Evolutionary conservation across 805 yeast species (phyloP), one percentile per base, ranked within the genome.

Genomic region (Pichia gijzeniarum): DNA sequence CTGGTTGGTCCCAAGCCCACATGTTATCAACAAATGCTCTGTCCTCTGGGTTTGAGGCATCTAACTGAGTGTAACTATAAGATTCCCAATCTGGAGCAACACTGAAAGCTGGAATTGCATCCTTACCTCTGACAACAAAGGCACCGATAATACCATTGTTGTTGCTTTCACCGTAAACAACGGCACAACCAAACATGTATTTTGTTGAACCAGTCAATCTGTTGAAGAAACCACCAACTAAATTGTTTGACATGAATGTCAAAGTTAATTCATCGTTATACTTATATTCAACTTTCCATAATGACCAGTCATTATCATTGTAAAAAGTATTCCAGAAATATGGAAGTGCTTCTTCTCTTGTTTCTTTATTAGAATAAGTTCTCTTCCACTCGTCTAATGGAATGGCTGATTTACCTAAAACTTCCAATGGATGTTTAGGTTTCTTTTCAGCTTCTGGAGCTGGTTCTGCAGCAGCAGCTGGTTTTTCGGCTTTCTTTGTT

Each of bases 31-130:
- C 69, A 63, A 87, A 86, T 53, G 74, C 85, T 71, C 76, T 82
- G 76, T 77, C 86, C 65, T 79, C 93, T 57, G 77, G 79, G 57
- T 79, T 78, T 60, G 88, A 60, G 51, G 83, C 77, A 66, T 91
- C 97, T 63, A 91, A 76, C 75, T 86, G 82, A 65, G 79, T 72
- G 85, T 78, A 88, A 49, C 67, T 64, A 75, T 87, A 91, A 41
- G 96, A 87, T 74, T 91, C 98, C 95, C 95, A 89, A 74, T 93
- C 99, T 70, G 99, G 97, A 64, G 98, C 99, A 69, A 93, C 98
- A 55, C 91, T 85, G 64, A 91, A 88, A 53, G 96, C 99, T 69
- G 97, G 95, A 47, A 59, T 77, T 65, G 60, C 72, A 52, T 91
- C 96, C 72, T 91, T 87, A 62, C 99, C 99, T 76, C 98, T 89